Conservation (phyloP, 169 alveolate species). For the Ichthyophthirius multifiliis region DNA sequence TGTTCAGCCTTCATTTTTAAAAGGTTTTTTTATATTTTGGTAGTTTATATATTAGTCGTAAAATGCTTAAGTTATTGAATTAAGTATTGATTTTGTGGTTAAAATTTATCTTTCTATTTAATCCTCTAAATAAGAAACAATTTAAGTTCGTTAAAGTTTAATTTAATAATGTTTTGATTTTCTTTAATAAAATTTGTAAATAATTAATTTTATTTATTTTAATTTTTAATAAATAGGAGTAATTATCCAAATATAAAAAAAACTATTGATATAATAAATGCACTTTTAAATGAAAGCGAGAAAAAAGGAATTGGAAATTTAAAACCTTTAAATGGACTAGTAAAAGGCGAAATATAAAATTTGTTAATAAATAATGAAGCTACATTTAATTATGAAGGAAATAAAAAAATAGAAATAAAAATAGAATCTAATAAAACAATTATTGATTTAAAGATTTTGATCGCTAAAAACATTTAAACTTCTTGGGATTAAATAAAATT, state of each 20-base stretch:
- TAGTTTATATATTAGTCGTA: constrained; percentile 22
- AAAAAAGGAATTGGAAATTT: constrained; percentile 71
- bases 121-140: not conserved
- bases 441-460: not conserved
- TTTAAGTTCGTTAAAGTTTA: not conserved
- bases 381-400: not conserved
- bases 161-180: not conserved
- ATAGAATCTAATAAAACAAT: not conserved
- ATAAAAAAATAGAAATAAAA: not conserved
- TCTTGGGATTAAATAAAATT: constrained; percentile 4
- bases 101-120: not conserved
- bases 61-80: constrained; percentile 21
- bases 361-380: constrained; percentile 4
- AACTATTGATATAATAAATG: constrained; percentile 36
- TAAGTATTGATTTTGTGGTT: not conserved
- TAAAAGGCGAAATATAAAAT: constrained; percentile 57
- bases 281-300: constrained; percentile 72
- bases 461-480: not conserved
- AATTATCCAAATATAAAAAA: not conserved
- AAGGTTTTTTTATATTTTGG: constrained; percentile 55
- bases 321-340: constrained; percentile 61
- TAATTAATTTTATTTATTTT: not conserved
- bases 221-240: not conserved
- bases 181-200: no score
- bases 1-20: constrained; percentile 44